Conservation (phyloP, 2,329 filamentous ascomycete species). For the Emericellopsis cladophorae region DNA sequence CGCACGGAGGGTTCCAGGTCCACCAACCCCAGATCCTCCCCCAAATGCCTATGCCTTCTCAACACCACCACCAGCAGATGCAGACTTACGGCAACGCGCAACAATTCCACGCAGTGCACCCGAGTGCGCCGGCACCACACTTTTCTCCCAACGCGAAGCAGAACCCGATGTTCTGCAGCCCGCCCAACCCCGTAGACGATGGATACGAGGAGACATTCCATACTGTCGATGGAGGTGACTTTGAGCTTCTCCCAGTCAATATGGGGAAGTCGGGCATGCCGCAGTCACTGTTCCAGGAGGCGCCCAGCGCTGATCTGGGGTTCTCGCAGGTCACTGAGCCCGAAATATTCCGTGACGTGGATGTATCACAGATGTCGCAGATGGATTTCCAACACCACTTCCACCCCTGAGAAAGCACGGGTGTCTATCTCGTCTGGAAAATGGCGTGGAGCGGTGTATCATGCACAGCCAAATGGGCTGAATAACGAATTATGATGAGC, state of each 20-base stretch:
- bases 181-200: slow-evolving; percentile 51
- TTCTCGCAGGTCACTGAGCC: slow-evolving; percentile 40
- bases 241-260: slow-evolving; percentile 44
- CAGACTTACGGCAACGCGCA: slow-evolving; percentile 2
- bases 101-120: slow-evolving; percentile 8
- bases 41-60: slow-evolving; percentile 8
- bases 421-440: too few relatives aligned
- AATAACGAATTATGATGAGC: too few relatives aligned
- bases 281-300: slow-evolving; percentile 34
- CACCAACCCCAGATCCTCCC: slow-evolving; percentile 18
- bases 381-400: slow-evolving; percentile 11
- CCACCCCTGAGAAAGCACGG: too few relatives aligned
- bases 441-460: too few relatives aligned
- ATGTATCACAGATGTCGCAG: slow-evolving; percentile 25
- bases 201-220: slow-evolving; percentile 42
- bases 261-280: slow-evolving; percentile 23
- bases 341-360: slow-evolving; percentile 31
- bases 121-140: slow-evolving; percentile 28
- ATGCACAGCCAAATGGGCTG: too few relatives aligned
- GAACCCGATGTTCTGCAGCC: slow-evolving; percentile 57
- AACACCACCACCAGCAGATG: slow-evolving; percentile 8
- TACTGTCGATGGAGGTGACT: slow-evolving; percentile 41
- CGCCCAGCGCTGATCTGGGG: slow-evolving; percentile 35
- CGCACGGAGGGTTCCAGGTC: slow-evolving; percentile 13
- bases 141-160: slow-evolving; percentile 58